Base-by-base conservation (phyloP, 345 rosid genomes). In the Mercurialis annua region DNA sequence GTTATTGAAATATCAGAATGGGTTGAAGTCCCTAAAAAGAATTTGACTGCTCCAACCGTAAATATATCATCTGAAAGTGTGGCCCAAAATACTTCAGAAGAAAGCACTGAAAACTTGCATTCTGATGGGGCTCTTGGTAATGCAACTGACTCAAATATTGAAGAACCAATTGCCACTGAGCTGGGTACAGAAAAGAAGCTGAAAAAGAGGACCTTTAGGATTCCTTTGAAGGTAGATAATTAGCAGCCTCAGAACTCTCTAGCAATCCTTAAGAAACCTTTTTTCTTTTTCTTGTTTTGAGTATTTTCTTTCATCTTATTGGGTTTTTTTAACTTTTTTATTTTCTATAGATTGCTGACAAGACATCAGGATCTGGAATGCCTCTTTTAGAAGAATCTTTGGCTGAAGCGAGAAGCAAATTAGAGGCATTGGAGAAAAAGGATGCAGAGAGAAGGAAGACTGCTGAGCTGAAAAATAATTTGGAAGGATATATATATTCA, bases 21-120 rank as follows among this genome's bases (percentile, higher is more conserved):
- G 99, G 93, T 92, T 63, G 98, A 95, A 66, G 94, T 95, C 65
- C 96, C 96, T 47, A 92, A 78, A 82, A 90, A 82, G 83, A 92
- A 83, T 59, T 70, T 81, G 61, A 85, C 90, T 27, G 74, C 81
- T 66, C 49, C 92, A 69, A 75, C 94, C 52, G 68, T 80, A 67
- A 79, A 84, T 51, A 64, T 75, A 61, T 75, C 97, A 56, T 67
- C 74, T 71, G 90, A 86, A 76, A 66, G 81, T 68, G 81, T 59
- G 43, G 69, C 82, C 26, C 75, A 83, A 31, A 80, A 75, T 67
- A 68, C 72, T 47, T 77, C 85, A 38, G 88, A 85, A 74, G 88
- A 81, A 76, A 82, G 74, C 59, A 78, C 44, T 68, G 87, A 80
- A 53, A 81, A 65, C 38, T 71, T 81, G 78, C 76, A 76, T 70